Evolutionary conservation across 176 grass and related monocot species (phyloP).

Genomic region (Hordeum vulgare): MorexV3_pseudomolecules_assembly NC_058519.1:586814541-586815040

Average conservation of each 20-base stretch:
- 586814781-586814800: conserved; percentile 71
- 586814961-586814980: conserved; percentile 72
- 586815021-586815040: conserved; percentile 69
- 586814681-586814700: neutral
- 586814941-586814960: conserved; percentile 81
- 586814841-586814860: conserved; percentile 79
- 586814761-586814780: conserved; percentile 63
- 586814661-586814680: conserved; percentile 69
- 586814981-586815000: conserved; percentile 47
- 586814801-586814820: conserved; percentile 36
- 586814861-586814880: conserved; percentile 54
- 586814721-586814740: neutral
- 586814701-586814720: conserved; percentile 1
- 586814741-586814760: conserved; percentile 22
- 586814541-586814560: conserved; percentile 67
- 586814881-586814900: conserved; percentile 45
- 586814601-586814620: conserved; percentile 62
- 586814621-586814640: conserved; percentile 56
- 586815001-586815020: conserved; percentile 97
- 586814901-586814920: conserved; percentile 63
- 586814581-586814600: conserved; percentile 45
- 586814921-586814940: conserved; percentile 51
- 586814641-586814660: conserved; percentile 59
- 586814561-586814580: conserved; percentile 88
- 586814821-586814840: conserved; percentile 54